phyloP scores from a whole-genome alignment of 305 asterid species.

The Fraxinus sp. region DNA sequence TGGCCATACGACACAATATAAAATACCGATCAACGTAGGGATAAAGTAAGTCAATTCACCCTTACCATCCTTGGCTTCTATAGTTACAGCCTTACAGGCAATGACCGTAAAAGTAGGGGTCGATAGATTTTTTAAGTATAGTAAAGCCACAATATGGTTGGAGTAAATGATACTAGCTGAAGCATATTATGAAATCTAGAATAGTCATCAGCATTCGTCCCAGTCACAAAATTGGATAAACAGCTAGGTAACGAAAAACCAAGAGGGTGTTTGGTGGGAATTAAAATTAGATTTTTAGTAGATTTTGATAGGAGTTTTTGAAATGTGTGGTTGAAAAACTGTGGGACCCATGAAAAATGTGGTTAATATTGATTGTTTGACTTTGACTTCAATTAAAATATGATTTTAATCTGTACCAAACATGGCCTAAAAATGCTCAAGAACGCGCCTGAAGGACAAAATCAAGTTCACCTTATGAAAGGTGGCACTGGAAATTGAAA shows the following conservation, averaged over 20 bases:
- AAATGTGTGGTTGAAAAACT: too few relatives aligned
- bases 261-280: too few relatives aligned
- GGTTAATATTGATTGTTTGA: too few relatives aligned
- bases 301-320: too few relatives aligned
- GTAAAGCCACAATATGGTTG: neutral
- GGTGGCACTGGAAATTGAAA: conserved; percentile 22
- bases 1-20: neutral
- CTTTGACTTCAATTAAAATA: too few relatives aligned
- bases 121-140: neutral
- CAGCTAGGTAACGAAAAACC: neutral
- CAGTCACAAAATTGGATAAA: neutral
- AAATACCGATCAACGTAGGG: neutral
- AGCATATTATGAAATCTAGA: neutral
- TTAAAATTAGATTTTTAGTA: too few relatives aligned
- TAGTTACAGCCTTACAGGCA: too few relatives aligned
- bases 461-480: neutral
- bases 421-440: neutral
- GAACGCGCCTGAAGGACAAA: neutral
- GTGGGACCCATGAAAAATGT: too few relatives aligned
- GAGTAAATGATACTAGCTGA: neutral
- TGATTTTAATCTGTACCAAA: too few relatives aligned
- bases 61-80: neutral
- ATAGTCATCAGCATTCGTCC: neutral
- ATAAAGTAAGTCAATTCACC: neutral
- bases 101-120: neutral